A percentile compares a stretch with the other conserved stretches of the same genome.
These are phyloP conservation scores for Ascosphaera aggregata DNA, from an alignment of 2,329 filamentous ascomycete species.

Conservation along the genomic window DNA sequence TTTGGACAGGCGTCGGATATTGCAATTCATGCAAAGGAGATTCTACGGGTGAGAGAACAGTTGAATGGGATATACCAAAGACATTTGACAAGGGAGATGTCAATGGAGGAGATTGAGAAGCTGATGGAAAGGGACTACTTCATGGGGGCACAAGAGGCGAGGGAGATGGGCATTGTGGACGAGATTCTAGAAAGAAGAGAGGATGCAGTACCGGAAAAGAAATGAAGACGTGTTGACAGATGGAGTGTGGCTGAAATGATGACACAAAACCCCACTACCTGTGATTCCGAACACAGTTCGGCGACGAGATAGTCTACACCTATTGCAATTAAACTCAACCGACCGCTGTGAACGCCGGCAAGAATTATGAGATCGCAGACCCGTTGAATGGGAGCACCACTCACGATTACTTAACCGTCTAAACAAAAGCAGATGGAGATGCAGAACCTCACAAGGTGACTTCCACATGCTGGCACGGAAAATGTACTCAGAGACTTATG, in stretches of 20 bases:
- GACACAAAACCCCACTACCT: no score
- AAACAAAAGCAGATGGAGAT: no score
- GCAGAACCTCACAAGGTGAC: no score
- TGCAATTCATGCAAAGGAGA: slow-evolving; percentile 92
- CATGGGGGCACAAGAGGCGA: slow-evolving; percentile 66
- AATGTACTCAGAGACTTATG: no score
- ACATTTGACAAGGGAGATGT: slow-evolving; percentile 61
- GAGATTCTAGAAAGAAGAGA: slow-evolving; percentile 41
- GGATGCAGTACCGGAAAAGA: slow-evolving; percentile 9
- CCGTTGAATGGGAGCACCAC: no score
- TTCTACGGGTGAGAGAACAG: slow-evolving; percentile 61
- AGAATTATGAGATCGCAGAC: no score
- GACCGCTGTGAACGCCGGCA: no score
- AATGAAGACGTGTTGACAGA: background rate
- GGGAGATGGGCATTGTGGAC: slow-evolving; percentile 79
- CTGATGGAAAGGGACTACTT: slow-evolving; percentile 97
- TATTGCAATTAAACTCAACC: no score
- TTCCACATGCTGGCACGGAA: no score
- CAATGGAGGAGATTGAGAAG: slow-evolving; percentile 63
- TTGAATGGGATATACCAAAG: slow-evolving; percentile 74
- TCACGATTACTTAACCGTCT: no score
- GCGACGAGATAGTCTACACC: no score
- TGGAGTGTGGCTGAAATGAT: background rate
- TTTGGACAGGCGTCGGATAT: slow-evolving; percentile 54
- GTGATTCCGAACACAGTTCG: no score